Percentiles rank a stretch among this genome's conserved stretches.
phyloP scores from a whole-genome alignment of 768 basidiomycete species.

The Auriscalpium microsporum region DNA sequence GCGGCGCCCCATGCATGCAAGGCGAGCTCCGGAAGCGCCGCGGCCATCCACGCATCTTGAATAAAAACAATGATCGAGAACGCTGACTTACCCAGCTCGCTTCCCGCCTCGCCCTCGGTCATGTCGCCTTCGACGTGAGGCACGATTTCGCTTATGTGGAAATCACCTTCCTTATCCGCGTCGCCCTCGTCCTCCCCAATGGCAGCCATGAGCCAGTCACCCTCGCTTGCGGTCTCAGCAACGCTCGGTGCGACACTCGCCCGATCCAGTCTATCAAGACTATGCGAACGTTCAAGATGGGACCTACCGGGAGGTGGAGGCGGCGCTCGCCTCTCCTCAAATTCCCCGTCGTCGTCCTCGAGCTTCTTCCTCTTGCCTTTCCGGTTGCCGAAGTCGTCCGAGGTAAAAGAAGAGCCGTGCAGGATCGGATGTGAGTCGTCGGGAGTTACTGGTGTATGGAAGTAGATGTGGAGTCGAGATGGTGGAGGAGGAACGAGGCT shows the following conservation, averaged over 20 bases:
- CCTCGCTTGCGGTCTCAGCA: slow-evolving; percentile 58
- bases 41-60: slow-evolving; percentile 21
- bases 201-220: slow-evolving; percentile 85
- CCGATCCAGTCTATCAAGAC: slow-evolving; percentile 48
- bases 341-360: slow-evolving; percentile 80
- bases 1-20: slow-evolving; percentile 11
- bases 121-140: slow-evolving; percentile 4
- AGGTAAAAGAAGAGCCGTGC: slow-evolving; percentile 39
- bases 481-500: slow-evolving; percentile 39
- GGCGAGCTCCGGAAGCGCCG: slow-evolving; percentile 21
- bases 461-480: slow-evolving; percentile 84
- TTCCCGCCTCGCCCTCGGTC: neutral
- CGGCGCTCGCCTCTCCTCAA: slow-evolving; percentile 60
- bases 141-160: slow-evolving; percentile 3
- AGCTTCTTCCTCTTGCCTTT: slow-evolving; percentile 86
- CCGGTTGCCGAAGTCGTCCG: slow-evolving; percentile 43
- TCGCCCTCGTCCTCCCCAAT: slow-evolving; percentile 67
- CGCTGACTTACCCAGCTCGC: slow-evolving; percentile 3
- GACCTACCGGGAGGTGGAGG: slow-evolving; percentile 49
- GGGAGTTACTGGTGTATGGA: slow-evolving; percentile 80
- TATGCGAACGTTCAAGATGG: slow-evolving; percentile 30
- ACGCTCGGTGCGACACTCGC: slow-evolving; percentile 63
- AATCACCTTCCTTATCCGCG: slow-evolving; percentile 22
- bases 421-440: slow-evolving; percentile 75
- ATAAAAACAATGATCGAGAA: slow-evolving; percentile 15